A percentile compares a stretch with the other conserved stretches of the same genome.
These are phyloP conservation scores for Teunomyces pallodes DNA, from an alignment of 805 yeast genomes.

Conservation along the genomic window DNA sequence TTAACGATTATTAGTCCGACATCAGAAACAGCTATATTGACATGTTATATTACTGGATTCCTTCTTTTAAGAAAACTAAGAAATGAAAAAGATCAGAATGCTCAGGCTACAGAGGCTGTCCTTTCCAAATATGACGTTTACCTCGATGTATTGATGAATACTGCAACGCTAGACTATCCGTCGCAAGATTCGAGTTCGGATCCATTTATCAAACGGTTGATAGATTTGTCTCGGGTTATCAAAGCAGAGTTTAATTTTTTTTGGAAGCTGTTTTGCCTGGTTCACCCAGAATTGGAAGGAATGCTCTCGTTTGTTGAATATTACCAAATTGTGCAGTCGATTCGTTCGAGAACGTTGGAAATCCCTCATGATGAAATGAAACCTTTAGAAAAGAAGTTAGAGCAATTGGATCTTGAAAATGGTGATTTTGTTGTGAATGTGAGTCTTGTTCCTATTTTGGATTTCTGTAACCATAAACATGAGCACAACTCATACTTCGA, in stretches of 20 bases:
- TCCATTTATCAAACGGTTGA: slow-evolving; percentile 8
- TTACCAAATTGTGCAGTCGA: slow-evolving; percentile 40
- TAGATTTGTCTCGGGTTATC: neutral
- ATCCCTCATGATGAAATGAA: slow-evolving; percentile 46
- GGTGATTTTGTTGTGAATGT: slow-evolving; percentile 49
- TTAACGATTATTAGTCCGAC: slow-evolving; percentile 21
- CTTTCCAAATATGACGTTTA: slow-evolving; percentile 22
- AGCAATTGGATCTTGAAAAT: neutral
- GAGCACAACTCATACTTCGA: slow-evolving; percentile 57
- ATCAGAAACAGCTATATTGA: slow-evolving; percentile 28
- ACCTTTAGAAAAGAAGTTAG: neutral
- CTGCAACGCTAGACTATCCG: slow-evolving; percentile 20
- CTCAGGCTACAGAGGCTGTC: slow-evolving; percentile 15
- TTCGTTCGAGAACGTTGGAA: slow-evolving; percentile 60
- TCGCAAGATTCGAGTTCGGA: slow-evolving; percentile 7
- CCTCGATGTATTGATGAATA: slow-evolving; percentile 29
- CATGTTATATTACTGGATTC: slow-evolving; percentile 24
- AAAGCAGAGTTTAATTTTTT: neutral
- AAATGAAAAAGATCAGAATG: neutral
- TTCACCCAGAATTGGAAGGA: slow-evolving; percentile 1
- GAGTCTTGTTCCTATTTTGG: slow-evolving; percentile 63
- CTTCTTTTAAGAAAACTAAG: slow-evolving; percentile 4
- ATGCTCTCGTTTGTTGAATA: slow-evolving; percentile 20
- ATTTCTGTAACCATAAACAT: slow-evolving; percentile 62
- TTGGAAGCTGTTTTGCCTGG: neutral